These are phyloP conservation scores for Eruca vesicaria DNA, from an alignment of 441 rosid genomes.

Conservation along the genomic window DNA sequence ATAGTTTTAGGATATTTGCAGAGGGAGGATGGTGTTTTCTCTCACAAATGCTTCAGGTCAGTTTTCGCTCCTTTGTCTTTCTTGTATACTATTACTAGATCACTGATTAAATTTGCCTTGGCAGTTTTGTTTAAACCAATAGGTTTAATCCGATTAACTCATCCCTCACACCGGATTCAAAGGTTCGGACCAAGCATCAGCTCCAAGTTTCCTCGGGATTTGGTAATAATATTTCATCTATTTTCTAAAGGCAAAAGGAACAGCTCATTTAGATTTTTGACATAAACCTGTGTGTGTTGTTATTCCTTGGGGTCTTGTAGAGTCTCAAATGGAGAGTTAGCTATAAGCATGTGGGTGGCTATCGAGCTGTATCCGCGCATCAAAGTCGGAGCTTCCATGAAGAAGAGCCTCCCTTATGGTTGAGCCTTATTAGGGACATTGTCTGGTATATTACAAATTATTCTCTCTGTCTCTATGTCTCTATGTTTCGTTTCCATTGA, in stretches of 20 bases:
- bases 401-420: constrained; percentile 57
- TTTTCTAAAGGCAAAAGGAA: not conserved
- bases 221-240: not conserved
- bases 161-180: not conserved
- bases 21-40: constrained; percentile 30
- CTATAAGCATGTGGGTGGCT: constrained; percentile 3
- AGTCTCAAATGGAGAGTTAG: constrained; percentile 20
- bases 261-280: not conserved
- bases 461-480: not conserved
- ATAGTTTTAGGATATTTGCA: too few species aligned
- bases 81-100: not conserved
- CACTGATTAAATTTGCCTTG: too few species aligned
- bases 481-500: not conserved
- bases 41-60: constrained; percentile 28
- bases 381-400: constrained; percentile 34
- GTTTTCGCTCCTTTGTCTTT: not conserved
- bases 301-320: not conserved
- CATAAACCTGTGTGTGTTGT: not conserved
- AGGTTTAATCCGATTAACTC: constrained; percentile 23
- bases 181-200: constrained; percentile 1
- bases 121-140: not conserved
- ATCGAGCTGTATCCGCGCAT: constrained; percentile 29
- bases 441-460: constrained; percentile 42
- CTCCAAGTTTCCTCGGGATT: constrained; percentile 1
- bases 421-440: constrained; percentile 45